Base-by-base conservation (phyloP, 257 asterid genomes). In the Salvia rosmarinus region DNA sequence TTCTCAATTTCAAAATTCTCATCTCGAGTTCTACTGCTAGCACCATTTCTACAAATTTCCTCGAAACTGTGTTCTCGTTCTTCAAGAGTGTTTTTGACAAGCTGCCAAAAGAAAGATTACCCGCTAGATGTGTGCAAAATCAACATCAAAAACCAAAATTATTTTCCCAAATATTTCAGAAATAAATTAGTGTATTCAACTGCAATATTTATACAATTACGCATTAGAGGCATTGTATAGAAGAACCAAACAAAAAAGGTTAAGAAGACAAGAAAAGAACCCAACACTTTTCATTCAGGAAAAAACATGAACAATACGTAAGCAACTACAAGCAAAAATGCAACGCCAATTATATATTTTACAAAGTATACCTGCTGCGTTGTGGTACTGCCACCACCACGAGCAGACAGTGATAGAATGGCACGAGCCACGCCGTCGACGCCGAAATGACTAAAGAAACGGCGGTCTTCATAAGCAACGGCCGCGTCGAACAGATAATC, bases 311-410 rank as follows among this genome's bases (percentile, higher is more conserved):
- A 52, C 81, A 78, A 4, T 1, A 55, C n/a, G 28, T 12, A 10
- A 6, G 49, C 68, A 62, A 39, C 50, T 25, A 28, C 20, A 55
- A 40, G 10, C 42, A 12, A 13, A 44, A 39, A 50, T 19, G 19
- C 12, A 46, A 3, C 4, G 17, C 8, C 42, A 20, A 23, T 9
- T n/a, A n/a, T n/a, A n/a, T 9, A 12, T 1, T 14, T 35, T 47
- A 32, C n/a, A n/a, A 51, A 16, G 0, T 23, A 43, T 46, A 82
- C 84, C 82, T 70, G 82, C 56, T 77, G 79, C 9, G 77, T 70
- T 19, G 73, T 71, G 3, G 82, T 82, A 58, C 82, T 80, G 19
- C 79, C 81, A 12, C 84, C 84, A 25, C 79, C 87, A 10, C 73
- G 77, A 64, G 69, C 61, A 43, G 81, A 67, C 6, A 82, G 71